Base-by-base conservation (phyloP, 2,329 filamentous ascomycete genomes). In the Diaporthe vaccinii region DNA sequence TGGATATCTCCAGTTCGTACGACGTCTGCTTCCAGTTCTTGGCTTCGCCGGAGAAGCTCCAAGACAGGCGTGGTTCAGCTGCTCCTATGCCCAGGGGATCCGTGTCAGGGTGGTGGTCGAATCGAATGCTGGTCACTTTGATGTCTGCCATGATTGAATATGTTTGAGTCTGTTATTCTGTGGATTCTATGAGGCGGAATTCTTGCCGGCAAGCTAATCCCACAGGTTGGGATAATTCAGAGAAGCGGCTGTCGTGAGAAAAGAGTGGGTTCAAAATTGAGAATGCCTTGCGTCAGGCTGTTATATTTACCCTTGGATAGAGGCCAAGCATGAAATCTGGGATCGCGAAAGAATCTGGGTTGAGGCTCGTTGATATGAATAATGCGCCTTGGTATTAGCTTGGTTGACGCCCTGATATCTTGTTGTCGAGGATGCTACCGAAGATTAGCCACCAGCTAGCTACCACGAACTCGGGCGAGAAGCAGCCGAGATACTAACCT, bases 101-200 rank as follows among this genome's bases (percentile, higher is more conserved):
- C 4, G 46, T 28, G n/a, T 68, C 67, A 4, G 76, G 76, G 36
- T 76, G 76, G 17, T 77, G 76, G 6, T 77, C 74, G 34, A 77
- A 76, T 8, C 51, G 36, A 28, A 75, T 7, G 3, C 31, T 68
- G 34, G n/a, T 41, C 31, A 68, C 65, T 53, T 4, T 68, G 46
- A 68, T 22, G 3, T 39, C 34, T 4, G 46, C 46, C 65, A 68
- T 68, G n/a, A 10, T 28, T 10, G n/a, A 7, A 51, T 51, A 12
- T 53, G 5, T 8, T 28, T 10, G n/a, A 7, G 36, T 51, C 6
- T 53, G 5, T 8, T 36, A 49, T 20, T 28, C 14, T 22, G 5
- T 15, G 0, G 22, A 2, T 10, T n/a, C 15, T 28, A 51, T 67
- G 15, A 10, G 4, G 49, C 3, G 6, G 17, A 6, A 15, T 14